Conservation (phyloP, 306 rosid genomes). For the Canavalia ensiformis region DNA sequence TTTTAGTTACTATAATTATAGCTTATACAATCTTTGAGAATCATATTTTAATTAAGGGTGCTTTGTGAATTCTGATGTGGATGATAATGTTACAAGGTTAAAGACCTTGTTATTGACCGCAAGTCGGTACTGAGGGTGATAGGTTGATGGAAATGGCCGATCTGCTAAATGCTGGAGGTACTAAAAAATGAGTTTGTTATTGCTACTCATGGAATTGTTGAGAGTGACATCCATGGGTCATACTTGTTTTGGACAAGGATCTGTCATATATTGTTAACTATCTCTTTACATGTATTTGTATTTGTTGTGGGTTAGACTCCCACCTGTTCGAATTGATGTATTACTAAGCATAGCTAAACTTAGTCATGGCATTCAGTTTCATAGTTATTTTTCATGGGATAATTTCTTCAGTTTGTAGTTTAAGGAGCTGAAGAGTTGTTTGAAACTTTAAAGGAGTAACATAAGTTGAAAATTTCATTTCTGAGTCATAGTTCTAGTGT, state of each 20-base stretch:
- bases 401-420: neutral
- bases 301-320: neutral
- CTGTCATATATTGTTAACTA: conserved; percentile 6
- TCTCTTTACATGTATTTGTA: neutral
- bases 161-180: conserved; percentile 31
- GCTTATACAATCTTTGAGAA: conserved; percentile 1
- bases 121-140: conserved; percentile 29
- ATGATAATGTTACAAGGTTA: neutral
- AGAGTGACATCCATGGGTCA: conserved; percentile 1
- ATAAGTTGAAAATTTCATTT: conserved; percentile 6
- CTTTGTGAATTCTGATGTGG: conserved; percentile 11
- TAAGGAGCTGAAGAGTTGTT: conserved; percentile 3
- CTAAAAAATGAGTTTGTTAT: neutral
- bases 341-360: neutral
- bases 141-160: conserved; percentile 29
- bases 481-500: neutral
- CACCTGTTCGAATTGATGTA: conserved; percentile 13
- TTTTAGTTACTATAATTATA: conserved; percentile 17
- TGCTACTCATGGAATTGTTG: neutral
- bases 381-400: neutral
- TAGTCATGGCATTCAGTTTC: neutral
- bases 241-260: conserved; percentile 1
- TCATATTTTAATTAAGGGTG: conserved; percentile 6
- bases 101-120: neutral
- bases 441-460: neutral